Conservation (phyloP, 2,329 filamentous ascomycete species). For the Monilinia fructicola region DNA sequence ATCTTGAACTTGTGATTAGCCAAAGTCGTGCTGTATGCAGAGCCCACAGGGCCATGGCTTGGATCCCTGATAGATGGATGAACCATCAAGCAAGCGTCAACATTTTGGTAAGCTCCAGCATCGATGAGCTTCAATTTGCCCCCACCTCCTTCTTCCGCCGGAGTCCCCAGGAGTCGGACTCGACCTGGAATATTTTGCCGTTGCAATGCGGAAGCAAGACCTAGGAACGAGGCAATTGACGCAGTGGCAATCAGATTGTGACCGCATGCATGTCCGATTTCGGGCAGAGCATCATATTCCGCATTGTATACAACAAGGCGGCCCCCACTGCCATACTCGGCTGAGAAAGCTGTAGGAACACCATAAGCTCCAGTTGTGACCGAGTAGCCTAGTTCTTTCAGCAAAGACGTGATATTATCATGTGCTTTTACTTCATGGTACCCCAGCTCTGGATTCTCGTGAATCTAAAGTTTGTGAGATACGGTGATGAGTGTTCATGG, state of each 20-base stretch:
- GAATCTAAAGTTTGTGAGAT: conserved; percentile 40
- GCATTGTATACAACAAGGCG: conserved; percentile 46
- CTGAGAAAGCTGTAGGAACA: conserved; percentile 53
- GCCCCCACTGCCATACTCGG: conserved; percentile 46
- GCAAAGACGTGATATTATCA: conserved; percentile 48
- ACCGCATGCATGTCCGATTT: conserved; percentile 46
- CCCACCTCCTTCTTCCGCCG: conserved; percentile 37
- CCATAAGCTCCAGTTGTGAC: conserved; percentile 53
- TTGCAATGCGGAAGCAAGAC: conserved; percentile 34
- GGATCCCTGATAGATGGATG: conserved; percentile 33
- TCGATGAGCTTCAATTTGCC: conserved; percentile 47
- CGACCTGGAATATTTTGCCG: conserved; percentile 32
- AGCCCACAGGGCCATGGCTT: neutral
- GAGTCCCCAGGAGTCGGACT: conserved; percentile 39
- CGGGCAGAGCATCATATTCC: conserved; percentile 50
- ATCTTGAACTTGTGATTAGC: conserved; percentile 30
- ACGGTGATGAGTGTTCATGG: neutral
- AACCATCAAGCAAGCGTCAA: conserved; percentile 45
- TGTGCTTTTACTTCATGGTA: conserved; percentile 54
- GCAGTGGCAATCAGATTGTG: conserved; percentile 47
- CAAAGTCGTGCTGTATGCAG: conserved; percentile 25
- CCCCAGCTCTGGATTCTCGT: conserved; percentile 50
- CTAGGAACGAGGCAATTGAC: conserved; percentile 44
- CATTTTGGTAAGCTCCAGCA: conserved; percentile 46
- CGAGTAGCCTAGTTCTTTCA: conserved; percentile 47